phyloP scores from a whole-genome alignment of 352 stramenopile genomes.

The Achlya hypogyna region DNA sequence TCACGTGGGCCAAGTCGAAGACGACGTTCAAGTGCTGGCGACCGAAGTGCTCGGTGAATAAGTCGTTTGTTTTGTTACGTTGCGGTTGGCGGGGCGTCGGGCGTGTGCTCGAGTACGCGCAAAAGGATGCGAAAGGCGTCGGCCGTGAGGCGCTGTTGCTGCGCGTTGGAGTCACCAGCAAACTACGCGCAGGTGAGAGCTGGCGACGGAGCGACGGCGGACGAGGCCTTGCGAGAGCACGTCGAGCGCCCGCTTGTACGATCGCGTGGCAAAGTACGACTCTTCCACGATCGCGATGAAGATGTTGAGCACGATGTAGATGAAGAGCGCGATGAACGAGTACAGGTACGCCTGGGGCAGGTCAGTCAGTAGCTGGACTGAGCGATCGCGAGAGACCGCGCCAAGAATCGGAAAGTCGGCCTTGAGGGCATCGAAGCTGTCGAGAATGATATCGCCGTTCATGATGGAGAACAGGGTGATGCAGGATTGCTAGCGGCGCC shows the following conservation, averaged over 20 bases:
- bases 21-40: constrained; percentile 74
- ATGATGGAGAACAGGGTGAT: constrained; percentile 83
- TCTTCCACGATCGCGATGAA: constrained; percentile 89
- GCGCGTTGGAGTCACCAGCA: constrained; percentile 25
- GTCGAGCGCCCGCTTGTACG: constrained; percentile 46
- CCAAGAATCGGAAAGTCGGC: constrained; percentile 49
- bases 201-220: not conserved
- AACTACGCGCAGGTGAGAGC: constrained; percentile 32
- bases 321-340: constrained; percentile 87
- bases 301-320: constrained; percentile 90
- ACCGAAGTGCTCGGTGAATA: constrained; percentile 72
- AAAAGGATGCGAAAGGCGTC: constrained; percentile 52
- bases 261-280: constrained; percentile 83
- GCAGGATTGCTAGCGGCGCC: constrained; percentile 20
- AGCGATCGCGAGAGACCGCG: constrained; percentile 27
- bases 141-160: constrained; percentile 40
- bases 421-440: constrained; percentile 82
- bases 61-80: constrained; percentile 4
- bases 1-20: constrained; percentile 76
- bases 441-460: constrained; percentile 87
- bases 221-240: constrained; percentile 25
- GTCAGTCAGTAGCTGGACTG: not conserved
- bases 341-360: constrained; percentile 52
- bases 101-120: constrained; percentile 28
- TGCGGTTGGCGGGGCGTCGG: constrained; percentile 5